These are phyloP conservation scores for Amorphotheca resinae DNA, from an alignment of 495 filamentous ascomycete species.

Conservation along the genomic window DNA sequence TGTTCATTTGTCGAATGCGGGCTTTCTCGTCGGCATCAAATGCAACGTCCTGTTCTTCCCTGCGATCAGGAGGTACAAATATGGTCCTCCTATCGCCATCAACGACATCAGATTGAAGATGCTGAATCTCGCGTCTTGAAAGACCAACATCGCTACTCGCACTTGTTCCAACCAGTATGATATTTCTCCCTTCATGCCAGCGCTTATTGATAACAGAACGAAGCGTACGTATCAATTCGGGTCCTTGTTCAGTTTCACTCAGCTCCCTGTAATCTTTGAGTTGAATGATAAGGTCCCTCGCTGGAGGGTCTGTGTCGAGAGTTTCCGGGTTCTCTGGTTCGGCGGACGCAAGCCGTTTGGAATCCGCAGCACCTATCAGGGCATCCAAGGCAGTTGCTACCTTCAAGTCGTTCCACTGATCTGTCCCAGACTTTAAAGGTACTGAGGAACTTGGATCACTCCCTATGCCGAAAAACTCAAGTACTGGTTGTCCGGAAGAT, in stretches of 20 bases:
- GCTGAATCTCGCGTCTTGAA: constrained; percentile 16
- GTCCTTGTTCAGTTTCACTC: constrained; percentile 46
- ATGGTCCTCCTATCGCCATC: constrained; percentile 33
- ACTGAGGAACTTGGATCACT: background rate
- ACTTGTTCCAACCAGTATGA: constrained; percentile 67
- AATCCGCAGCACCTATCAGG: constrained; percentile 13
- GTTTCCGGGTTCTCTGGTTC: background rate
- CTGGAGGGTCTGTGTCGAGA: constrained; percentile 24
- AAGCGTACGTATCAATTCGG: constrained; percentile 49
- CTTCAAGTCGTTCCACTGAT: constrained; percentile 27
- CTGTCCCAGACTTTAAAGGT: background rate
- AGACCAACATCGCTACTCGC: constrained; percentile 4
- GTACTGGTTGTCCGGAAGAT: background rate
- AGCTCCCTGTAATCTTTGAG: constrained; percentile 73
- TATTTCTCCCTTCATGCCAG: constrained; percentile 52
- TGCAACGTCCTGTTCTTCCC: constrained; percentile 12
- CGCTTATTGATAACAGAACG: constrained; percentile 57
- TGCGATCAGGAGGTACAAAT: constrained; percentile 28
- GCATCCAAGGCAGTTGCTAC: constrained; percentile 21
- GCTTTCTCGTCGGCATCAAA: constrained; percentile 28
- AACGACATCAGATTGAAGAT: constrained; percentile 29
- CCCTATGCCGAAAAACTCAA: background rate
- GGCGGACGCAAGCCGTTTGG: constrained; percentile 14
- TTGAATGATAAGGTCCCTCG: constrained; percentile 50
- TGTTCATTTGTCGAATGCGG: constrained; percentile 49